Base-by-base conservation (phyloP, 495 filamentous ascomycete genomes). In the Talaromyces trachyspermus region DNA sequence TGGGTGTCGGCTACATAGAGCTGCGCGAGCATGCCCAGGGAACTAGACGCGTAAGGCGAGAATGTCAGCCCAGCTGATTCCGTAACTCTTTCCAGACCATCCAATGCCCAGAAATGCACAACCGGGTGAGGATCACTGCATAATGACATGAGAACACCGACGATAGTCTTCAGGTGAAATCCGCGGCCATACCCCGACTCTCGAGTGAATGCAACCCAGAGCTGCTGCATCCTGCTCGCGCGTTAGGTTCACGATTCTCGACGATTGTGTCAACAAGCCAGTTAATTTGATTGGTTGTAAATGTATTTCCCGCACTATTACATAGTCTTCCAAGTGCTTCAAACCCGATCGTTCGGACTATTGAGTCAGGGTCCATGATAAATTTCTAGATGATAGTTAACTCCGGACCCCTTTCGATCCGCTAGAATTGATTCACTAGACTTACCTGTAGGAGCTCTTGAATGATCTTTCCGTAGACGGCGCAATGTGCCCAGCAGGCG, bases 131-230 rank as follows among this genome's bases (percentile, higher is more conserved):
- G 87, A 58, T 99, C 92, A 54, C 86, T 94, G 63, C 89, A 88
- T 5, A 99, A 69, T 17, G 91, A 96, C 86, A 96, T 91, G 17
- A 99, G 65, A 26, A 99, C 89, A 14, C 89, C 86, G 27, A 95
- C 79, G 42, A 99, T 96, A 6, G 88, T 95, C 66, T 96, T 97
- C 11, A 99, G 70, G 61, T 99, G 92, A 55, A 89, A 85, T n/a
- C 89, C 89, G 92, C 92, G 48, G 94, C 94, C 90, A 99, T 97
- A 52, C 92, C 92, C 92, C 92, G 24, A 97, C 86, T 60, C 95
- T 88, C 2, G 88, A 82, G 63, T 97, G 92, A 36, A 97, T 97
- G 52, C 83, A 88, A 11, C 91, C 92, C 47, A 99, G 69, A 26
- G 92, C 89, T 69, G 92, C 83, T 15, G 94, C 94, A 99, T 22